Base-by-base conservation (phyloP, 164 flowering plant genomes). In the Vitis labrusca region DNA sequence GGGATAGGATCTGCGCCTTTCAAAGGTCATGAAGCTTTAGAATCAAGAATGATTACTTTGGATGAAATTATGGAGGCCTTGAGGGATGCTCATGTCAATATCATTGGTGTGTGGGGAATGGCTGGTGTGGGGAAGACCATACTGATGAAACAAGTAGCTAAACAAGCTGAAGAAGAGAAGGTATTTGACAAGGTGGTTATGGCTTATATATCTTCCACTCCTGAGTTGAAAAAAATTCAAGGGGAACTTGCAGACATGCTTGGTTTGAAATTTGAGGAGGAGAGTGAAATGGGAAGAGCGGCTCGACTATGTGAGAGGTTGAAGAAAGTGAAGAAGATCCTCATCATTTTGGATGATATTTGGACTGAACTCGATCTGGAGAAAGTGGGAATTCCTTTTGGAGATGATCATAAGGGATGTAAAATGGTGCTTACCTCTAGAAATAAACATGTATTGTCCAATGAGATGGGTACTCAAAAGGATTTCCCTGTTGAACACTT, bases 121-220 rank as follows among this genome's bases (percentile, higher is more conserved):
- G 70, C 48, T 5, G 77, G 77, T 6, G 73, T 69, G 10, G 77
- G 77, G 3, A 61, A 69, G 19, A 58, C 65, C 15, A 51, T 59
- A 0, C 49, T 69, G n/a, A 67, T 70, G 63, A 65, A 47, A 54
- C 44, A 65, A 51, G 65, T 74, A 17, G 68, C 63, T 16, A 74
- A 54, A 19, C 51, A 47, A 29, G 70, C 64, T 2, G 12, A n/a
- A 10, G 51, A 59, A 47, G 14, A 37, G 4, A 61, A 14, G 55
- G 6, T 65, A 6, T 70, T 70, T 30, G 49, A 75, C 13, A 27
- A 53, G n/a, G 69, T 75, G n/a, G 59, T 55, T 1, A 61, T 60
- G 61, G 74, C 54, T 15, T 14, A 15, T n/a, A 66, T 70, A 3
- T 59, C 68, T 10, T 53, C 16, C 10, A 55, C 9, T 11, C 59